These are phyloP conservation scores for Fusarium sp. DNA, from an alignment of 2,329 filamentous ascomycete genomes.

Conservation along the genomic window DNA sequence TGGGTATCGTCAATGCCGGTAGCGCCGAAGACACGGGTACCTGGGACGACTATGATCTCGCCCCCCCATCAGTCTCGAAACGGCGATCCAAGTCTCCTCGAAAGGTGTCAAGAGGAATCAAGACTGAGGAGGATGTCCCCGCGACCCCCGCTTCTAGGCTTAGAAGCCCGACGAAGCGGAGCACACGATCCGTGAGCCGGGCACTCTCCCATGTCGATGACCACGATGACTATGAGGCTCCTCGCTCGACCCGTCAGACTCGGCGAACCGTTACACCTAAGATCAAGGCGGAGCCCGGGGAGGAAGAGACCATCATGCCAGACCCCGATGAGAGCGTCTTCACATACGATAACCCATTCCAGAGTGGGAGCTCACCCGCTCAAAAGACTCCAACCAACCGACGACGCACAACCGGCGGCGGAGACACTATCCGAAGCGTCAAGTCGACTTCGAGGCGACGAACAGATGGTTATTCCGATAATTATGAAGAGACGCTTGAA, in stretches of 20 bases:
- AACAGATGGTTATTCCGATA: conserved; percentile 51
- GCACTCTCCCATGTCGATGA: conserved; percentile 66
- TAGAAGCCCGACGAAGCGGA: conserved; percentile 65
- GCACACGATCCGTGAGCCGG: conserved; percentile 65
- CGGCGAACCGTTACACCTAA: conserved; percentile 65
- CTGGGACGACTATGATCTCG: conserved; percentile 70
- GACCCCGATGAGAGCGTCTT: conserved; percentile 74
- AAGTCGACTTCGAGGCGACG: conserved; percentile 58
- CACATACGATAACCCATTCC: conserved; percentile 92
- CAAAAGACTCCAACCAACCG: conserved; percentile 61
- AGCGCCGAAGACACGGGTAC: conserved; percentile 74
- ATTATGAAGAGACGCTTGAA: conserved; percentile 51
- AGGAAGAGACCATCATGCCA: conserved; percentile 40
- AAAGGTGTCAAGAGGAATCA: conserved; percentile 64
- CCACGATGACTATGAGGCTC: conserved; percentile 53
- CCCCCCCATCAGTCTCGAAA: conserved; percentile 60
- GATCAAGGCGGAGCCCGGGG: conserved; percentile 66
- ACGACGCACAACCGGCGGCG: conserved; percentile 58
- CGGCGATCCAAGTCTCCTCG: conserved; percentile 68
- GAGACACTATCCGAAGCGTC: conserved; percentile 56
- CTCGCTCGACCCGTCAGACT: conserved; percentile 60
- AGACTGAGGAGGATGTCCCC: conserved; percentile 63
- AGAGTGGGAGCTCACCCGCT: conserved; percentile 79
- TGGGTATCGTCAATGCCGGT: conserved; percentile 80
- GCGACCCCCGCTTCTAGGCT: conserved; percentile 49